These are phyloP conservation scores for Cydonia oblonga DNA, from an alignment of 331 rosid species.

Conservation along the genomic window DNA sequence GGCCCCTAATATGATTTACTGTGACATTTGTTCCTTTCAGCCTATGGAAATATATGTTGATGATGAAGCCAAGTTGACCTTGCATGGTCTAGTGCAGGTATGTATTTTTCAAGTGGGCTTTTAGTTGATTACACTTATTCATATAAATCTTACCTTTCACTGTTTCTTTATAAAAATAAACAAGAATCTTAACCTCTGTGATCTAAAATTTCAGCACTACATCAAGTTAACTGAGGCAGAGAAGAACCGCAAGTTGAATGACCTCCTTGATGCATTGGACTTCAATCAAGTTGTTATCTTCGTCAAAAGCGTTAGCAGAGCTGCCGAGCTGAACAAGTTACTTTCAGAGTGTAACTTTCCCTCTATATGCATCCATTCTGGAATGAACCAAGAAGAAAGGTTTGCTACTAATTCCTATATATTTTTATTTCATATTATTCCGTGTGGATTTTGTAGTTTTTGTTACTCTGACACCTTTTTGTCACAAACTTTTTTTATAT, in stretches of 20 bases:
- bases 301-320: conserved; percentile 93
- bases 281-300: conserved; percentile 96
- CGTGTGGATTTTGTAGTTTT: not conserved
- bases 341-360: conserved; percentile 97
- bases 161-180: no score
- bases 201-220: conserved; percentile 66
- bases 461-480: not conserved
- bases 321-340: conserved; percentile 93
- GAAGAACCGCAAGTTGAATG: conserved; percentile 92
- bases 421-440: not conserved
- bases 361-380: conserved; percentile 95
- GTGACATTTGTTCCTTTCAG: conserved; percentile 96
- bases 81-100: conserved; percentile 99
- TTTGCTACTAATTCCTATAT: conserved; percentile 12
- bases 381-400: conserved; percentile 99
- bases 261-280: conserved; percentile 95
- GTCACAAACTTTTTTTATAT: not conserved
- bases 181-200: not conserved
- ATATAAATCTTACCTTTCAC: conserved; percentile 4
- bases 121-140: not conserved
- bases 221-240: conserved; percentile 92
- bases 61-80: conserved; percentile 94
- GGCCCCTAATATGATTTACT: conserved; percentile 82
- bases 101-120: not conserved
- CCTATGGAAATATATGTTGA: conserved; percentile 99